A percentile compares a stretch with the other conserved stretches of the same genome.
Conservation (phyloP, 306 rosid genomes). For the Quercus aquifolioides region DNA sequence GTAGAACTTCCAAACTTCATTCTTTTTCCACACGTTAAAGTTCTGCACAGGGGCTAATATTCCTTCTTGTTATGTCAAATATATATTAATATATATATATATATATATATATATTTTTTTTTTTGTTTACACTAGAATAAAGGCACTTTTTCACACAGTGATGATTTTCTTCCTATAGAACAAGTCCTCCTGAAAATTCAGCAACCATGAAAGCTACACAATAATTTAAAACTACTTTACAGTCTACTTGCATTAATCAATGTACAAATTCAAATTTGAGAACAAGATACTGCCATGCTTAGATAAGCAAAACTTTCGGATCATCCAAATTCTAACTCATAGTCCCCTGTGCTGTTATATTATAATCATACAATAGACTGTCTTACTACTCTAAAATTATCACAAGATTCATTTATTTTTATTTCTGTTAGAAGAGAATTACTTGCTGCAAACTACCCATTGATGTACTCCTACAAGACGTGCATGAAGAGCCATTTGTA, state of each 20-base stretch:
- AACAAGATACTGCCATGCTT: background rate
- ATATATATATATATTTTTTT: too few species aligned
- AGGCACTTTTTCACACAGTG: background rate
- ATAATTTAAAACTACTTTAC: background rate
- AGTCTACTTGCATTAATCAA: background rate
- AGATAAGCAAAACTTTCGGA: background rate
- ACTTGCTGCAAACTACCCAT: conserved; percentile 97
- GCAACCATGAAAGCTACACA: background rate
- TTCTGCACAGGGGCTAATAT: background rate
- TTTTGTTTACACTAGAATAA: background rate
- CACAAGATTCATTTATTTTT: background rate
- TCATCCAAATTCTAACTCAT: background rate
- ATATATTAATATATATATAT: too few species aligned
- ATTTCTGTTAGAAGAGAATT: conserved; percentile 14
- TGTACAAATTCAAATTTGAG: background rate
- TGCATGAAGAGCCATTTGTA: conserved; percentile 77
- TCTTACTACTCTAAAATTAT: background rate
- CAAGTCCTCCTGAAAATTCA: background rate
- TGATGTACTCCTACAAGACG: conserved; percentile 65
- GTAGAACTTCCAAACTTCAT: background rate
- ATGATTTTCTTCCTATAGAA: background rate
- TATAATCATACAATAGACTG: background rate
- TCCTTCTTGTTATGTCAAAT: background rate
- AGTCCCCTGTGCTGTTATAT: background rate
- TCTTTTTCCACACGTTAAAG: background rate